phyloP scores from a whole-genome alignment of 2,329 filamentous ascomycete species.

The Pseudogymnoascus sp. region DNA sequence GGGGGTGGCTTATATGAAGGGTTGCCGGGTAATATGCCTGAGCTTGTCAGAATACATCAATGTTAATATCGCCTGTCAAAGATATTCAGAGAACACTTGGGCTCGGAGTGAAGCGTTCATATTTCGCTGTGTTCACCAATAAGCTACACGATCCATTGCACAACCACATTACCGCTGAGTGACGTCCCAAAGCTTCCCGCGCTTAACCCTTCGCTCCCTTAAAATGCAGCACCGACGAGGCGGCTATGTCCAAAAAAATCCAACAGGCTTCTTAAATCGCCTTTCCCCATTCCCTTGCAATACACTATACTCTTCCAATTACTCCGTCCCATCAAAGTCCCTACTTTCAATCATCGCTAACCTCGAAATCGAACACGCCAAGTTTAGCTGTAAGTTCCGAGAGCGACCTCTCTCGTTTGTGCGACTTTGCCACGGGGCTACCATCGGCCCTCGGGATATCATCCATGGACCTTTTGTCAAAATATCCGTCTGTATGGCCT shows the following conservation, averaged over 20 bases:
- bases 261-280: slow-evolving; percentile 2
- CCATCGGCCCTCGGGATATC: slow-evolving; percentile 28
- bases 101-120: not conserved
- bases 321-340: not conserved
- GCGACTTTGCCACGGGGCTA: slow-evolving; percentile 39
- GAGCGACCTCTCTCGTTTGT: slow-evolving; percentile 32
- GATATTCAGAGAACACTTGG: not conserved
- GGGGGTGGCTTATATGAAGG: not conserved
- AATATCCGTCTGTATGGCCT: slow-evolving; percentile 27
- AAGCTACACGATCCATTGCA: not conserved
- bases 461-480: slow-evolving; percentile 15
- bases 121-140: not conserved
- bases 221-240: not conserved
- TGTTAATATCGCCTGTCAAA: not conserved
- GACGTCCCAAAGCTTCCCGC: not conserved
- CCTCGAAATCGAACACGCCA: not conserved
- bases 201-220: not conserved
- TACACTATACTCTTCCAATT: not conserved
- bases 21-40: not conserved
- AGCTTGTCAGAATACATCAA: not conserved
- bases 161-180: not conserved
- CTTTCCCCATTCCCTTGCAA: slow-evolving; percentile 1
- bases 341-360: not conserved
- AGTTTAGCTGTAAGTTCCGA: slow-evolving; percentile 15
- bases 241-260: slow-evolving; percentile 6